phyloP scores from a whole-genome alignment of 192 early-diverging fungal species.

The Backusella liffmaniae region DNA sequence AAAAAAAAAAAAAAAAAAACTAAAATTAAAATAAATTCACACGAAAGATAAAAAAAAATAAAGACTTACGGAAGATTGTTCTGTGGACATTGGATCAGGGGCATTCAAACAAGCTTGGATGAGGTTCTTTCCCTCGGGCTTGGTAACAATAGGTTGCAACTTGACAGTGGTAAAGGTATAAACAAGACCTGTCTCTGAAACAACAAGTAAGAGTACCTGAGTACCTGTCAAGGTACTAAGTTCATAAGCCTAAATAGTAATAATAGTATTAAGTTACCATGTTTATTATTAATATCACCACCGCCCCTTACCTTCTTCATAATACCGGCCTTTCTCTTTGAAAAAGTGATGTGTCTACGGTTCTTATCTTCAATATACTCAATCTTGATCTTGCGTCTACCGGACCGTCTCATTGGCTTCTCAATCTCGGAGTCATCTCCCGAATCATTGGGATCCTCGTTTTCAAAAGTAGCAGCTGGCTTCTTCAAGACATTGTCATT shows the following conservation, averaged over 20 bases:
- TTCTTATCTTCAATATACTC: conserved; percentile 93
- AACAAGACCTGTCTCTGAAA: conserved; percentile 92
- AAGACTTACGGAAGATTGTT: background rate
- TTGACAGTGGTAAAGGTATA: conserved; percentile 94
- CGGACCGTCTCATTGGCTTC: conserved; percentile 64
- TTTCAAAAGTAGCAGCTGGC: background rate
- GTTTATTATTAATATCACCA: background rate
- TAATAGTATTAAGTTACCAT: no score
- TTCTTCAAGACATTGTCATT: background rate
- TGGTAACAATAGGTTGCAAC: conserved; percentile 88
- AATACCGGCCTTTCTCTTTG: conserved; percentile 92
- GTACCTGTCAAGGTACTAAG: conserved; percentile 92
- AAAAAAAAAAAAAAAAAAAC: background rate
- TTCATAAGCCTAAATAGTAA: conserved; percentile 71
- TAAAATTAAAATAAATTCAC: background rate
- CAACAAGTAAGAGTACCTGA: conserved; percentile 88
- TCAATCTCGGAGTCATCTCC: conserved; percentile 23
- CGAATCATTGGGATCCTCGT: conserved; percentile 49
- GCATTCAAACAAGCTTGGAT: conserved; percentile 81
- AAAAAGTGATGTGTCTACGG: conserved; percentile 89
- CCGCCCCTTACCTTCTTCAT: conserved; percentile 83
- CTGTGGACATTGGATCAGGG: conserved; percentile 14
- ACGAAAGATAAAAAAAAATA: background rate
- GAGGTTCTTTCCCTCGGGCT: conserved; percentile 86
- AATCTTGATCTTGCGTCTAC: conserved; percentile 93